A percentile compares a stretch with the other conserved stretches of the same genome.
phyloP scores from a whole-genome alignment of 495 filamentous ascomycete species.

The Podospora fimiseda region DNA sequence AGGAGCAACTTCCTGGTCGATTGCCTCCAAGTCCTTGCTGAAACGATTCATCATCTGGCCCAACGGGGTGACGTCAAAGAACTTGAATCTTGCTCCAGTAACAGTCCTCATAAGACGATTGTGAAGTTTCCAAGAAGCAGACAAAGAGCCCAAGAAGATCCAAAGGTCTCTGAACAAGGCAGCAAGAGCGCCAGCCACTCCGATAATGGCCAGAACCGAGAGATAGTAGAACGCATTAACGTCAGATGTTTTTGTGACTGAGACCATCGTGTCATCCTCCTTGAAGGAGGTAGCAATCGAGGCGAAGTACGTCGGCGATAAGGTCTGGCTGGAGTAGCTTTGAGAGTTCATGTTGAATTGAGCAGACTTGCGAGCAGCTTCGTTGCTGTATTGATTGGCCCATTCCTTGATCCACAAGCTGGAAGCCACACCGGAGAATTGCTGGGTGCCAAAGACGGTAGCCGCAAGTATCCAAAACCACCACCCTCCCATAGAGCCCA shows the following conservation, averaged over 20 bases:
- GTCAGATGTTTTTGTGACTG: constrained; percentile 31
- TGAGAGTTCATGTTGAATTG: constrained; percentile 33
- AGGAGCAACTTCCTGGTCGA: constrained; percentile 94
- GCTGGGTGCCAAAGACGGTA: constrained; percentile 69
- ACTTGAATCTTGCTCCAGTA: constrained; percentile 85
- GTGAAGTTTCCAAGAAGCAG: constrained; percentile 83
- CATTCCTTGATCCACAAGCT: constrained; percentile 94
- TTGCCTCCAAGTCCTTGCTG: constrained; percentile 90
- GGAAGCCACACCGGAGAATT: constrained; percentile 74
- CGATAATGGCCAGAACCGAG: constrained; percentile 72
- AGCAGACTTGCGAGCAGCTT: constrained; percentile 12
- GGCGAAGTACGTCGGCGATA: constrained; percentile 32
- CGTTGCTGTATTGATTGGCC: constrained; percentile 52
- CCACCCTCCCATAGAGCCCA: constrained; percentile 85
- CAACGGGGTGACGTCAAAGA: constrained; percentile 95
- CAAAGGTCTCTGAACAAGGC: constrained; percentile 76
- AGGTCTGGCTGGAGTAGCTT: constrained; percentile 22
- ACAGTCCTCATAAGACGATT: constrained; percentile 69
- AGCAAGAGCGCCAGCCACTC: constrained; percentile 61
- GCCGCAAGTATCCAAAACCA: constrained; percentile 81
- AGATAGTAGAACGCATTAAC: constrained; percentile 84
- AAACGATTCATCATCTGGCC: constrained; percentile 98
- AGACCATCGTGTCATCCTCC: constrained; percentile 14
- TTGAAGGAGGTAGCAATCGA: constrained; percentile 29
- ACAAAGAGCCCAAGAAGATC: constrained; percentile 87